Base-by-base conservation (phyloP, 768 basidiomycete genomes). In the Lactifluus pinguis region DNA sequence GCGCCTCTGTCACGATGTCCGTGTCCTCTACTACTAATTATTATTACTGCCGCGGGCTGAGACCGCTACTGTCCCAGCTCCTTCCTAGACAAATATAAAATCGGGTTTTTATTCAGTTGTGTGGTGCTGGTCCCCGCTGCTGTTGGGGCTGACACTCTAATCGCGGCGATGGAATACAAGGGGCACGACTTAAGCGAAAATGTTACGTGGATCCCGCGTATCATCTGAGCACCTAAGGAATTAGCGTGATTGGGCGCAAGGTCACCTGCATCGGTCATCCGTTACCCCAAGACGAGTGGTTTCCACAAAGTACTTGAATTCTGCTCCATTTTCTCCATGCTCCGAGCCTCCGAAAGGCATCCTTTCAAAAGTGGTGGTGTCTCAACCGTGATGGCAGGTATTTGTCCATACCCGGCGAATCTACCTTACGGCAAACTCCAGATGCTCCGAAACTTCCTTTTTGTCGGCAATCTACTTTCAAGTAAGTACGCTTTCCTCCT, bases 221-320 rank as follows among this genome's bases (percentile, higher is more conserved):
- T 51, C 32, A 55, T 49, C 42, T 55, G 59, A 55, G 49, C 32
- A 29, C 47, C 6, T 6, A 39, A 21, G 15, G 14, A 11, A 39
- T 48, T 19, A 4, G 30, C 38, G 53, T 55, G 56, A 57, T 57
- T 30, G 30, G 44, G 41, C 30, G 30, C 39, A 10, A 30, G 49
- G 60, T 61, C 60, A 61, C 41, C 60, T 61, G 60, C 49, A 11
- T 44, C 2, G 48, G 59, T 42, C 59, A 54, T 60, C 41, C 53
- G 29, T 51, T n/a, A 21, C 13, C 25, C 39, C 30, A 55, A 49
- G 38, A 49, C 39, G 34, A 29, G 53, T 42, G 36, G 25, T 38
- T 34, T 55, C 48, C 45, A 14, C 21, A 4, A 17, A 42, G 8
- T 14, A 25, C 45, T 25, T 19, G 5, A 25, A 47, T 13, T n/a